Base-by-base conservation (phyloP, 441 rosid species). In the Biscutella laevigata region DNA sequence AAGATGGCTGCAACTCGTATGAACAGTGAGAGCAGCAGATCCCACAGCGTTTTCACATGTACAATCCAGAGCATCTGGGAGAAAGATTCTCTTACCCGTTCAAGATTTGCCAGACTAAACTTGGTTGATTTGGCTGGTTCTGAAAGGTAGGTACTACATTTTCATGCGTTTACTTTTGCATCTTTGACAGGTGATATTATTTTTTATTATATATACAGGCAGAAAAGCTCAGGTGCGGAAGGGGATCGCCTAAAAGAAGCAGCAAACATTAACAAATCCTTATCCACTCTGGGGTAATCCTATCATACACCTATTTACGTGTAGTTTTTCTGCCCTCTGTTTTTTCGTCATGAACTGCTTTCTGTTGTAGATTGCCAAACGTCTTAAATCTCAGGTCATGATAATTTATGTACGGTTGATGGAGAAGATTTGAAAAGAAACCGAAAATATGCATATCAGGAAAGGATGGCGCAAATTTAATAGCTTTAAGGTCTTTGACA, bases 171-270 rank as follows among this genome's bases (percentile, higher is more conserved):
- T 42, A 30, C 29, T 24, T 48, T 30, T 55, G 42, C 37, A 42
- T 67, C 37, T 33, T 42, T 24, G 39, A 37, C 62, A 50, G 16
- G 13, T 41, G 12, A 62, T 15, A 37, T 17, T 12, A 7, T 28
- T 39, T 49, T 32, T 50, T 37, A 25, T 37, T 55, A 44, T 45
- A 53, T 59, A 25, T 67, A 29, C 68, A 90, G 98, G 80, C 98
- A 90, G 77, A 90, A 90, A 76, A 84, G 90, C 79, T 84, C 98
- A 13, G 95, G 95, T 29, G 95, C 98, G 6, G 98, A 90, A 79
- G 95, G 98, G 25, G 95, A 82, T 61, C 98, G 98, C 57, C 74
- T 90, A 66, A 90, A 83, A 77, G 98, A 90, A 81, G 95, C 95
- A 62, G 98, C 94, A 74, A 87, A 81, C 55, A 90, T 90, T 68